These are phyloP conservation scores for Arachis hypogaea DNA, from an alignment of 306 rosid species.

Conservation along the genomic window DNA sequence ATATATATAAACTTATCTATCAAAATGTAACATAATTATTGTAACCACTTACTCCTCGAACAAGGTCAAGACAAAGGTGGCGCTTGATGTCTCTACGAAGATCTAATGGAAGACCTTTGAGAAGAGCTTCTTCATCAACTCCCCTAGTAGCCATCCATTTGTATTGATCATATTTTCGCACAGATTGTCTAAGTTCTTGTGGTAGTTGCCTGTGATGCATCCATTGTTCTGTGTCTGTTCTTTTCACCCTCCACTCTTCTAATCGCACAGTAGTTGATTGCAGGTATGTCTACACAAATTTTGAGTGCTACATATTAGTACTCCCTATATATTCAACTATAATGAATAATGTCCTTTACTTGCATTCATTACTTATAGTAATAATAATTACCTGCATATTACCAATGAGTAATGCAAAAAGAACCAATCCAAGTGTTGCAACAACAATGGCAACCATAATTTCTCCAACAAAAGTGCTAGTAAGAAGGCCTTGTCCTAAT, in stretches of 20 bases:
- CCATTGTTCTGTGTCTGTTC: constrained; percentile 95
- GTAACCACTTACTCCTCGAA: constrained; percentile 69
- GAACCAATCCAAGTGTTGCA: constrained; percentile 85
- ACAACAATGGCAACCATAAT: constrained; percentile 76
- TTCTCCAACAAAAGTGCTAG: constrained; percentile 91
- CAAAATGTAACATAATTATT: no score
- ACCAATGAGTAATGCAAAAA: constrained; percentile 87
- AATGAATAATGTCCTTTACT: no score
- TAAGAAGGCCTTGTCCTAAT: constrained; percentile 83
- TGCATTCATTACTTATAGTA: no score
- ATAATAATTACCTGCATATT: constrained; percentile 80
- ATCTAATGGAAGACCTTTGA: constrained; percentile 76
- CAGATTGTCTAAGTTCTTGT: constrained; percentile 63
- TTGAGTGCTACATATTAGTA: constrained; percentile 2
- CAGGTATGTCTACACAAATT: constrained; percentile 69
- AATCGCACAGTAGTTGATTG: constrained; percentile 84
- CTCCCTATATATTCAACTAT: not conserved
- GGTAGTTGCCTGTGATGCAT: constrained; percentile 96
- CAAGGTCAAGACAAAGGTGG: constrained; percentile 94
- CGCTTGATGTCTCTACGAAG: constrained; percentile 92
- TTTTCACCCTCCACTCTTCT: constrained; percentile 94
- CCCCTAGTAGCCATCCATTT: constrained; percentile 96
- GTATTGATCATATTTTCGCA: constrained; percentile 81
- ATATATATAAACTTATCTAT: no score
- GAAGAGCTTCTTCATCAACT: constrained; percentile 84